These are phyloP conservation scores for Haplosporangium gracile DNA, from an alignment of 192 early-diverging fungal species.

Conservation along the genomic window DNA sequence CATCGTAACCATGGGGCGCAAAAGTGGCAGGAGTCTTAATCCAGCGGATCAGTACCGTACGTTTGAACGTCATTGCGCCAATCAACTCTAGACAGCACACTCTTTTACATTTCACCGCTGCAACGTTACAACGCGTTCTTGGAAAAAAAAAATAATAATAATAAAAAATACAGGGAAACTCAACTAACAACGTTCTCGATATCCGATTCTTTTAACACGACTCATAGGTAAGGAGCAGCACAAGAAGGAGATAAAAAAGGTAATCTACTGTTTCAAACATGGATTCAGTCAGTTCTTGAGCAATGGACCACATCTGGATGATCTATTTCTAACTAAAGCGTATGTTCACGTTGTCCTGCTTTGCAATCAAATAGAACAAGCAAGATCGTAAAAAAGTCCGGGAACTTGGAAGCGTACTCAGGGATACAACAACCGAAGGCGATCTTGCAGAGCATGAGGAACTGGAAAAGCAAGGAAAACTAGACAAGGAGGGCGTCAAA, in stretches of 20 bases:
- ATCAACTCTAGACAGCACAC: no score
- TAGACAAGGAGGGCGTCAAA: constrained; percentile 49
- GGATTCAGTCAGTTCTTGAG: background rate
- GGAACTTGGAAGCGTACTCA: constrained; percentile 35
- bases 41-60: constrained; percentile 56
- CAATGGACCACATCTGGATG: no score
- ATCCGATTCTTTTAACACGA: background rate
- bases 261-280: background rate
- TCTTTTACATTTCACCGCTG: background rate
- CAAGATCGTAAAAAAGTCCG: constrained; percentile 55
- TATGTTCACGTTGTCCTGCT: background rate
- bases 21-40: constrained; percentile 49
- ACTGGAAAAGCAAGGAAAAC: constrained; percentile 36
- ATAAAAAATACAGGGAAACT: no score
- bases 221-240: constrained; percentile 54
- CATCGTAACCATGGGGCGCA: constrained; percentile 44
- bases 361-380: constrained; percentile 28
- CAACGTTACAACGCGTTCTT: no score
- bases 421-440: constrained; percentile 45
- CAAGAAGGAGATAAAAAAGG: constrained; percentile 54
- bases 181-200: background rate
- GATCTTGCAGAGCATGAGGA: constrained; percentile 46
- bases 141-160: no score
- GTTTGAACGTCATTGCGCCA: background rate
- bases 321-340: background rate